Evolutionary conservation across 192 early-diverging fungal species (phyloP).

Genomic region (Backusella tuberculispora): DNA sequence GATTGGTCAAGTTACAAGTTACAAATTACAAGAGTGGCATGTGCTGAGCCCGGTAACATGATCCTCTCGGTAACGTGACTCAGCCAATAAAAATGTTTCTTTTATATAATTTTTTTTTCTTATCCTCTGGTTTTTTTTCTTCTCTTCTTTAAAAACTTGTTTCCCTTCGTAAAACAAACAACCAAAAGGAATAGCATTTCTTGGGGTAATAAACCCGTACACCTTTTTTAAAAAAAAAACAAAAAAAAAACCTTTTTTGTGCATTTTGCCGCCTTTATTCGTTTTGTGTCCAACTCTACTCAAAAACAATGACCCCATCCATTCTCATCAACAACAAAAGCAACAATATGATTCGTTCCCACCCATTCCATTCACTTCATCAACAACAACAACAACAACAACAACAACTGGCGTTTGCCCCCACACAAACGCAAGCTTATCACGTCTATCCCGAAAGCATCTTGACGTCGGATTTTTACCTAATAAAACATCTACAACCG

Average conservation of each 20-base stretch:
- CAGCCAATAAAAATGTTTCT: neutral
- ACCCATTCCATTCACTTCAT: neutral
- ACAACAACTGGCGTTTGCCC: neutral
- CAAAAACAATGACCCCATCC: neutral
- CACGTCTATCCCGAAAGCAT: neutral
- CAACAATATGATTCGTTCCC: neutral
- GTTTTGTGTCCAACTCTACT: neutral
- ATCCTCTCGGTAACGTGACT: neutral
- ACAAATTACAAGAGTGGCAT: neutral
- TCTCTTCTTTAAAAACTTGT: neutral
- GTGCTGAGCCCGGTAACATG: neutral
- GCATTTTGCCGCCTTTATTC: neutral
- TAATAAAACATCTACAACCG: neutral
- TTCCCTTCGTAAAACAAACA: neutral
- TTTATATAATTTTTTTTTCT: neutral
- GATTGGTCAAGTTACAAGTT: neutral
- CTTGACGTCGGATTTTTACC: neutral
- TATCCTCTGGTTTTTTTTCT: neutral
- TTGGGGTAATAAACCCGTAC: neutral
- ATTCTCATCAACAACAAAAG: neutral
- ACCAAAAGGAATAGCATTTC: neutral
- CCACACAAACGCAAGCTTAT: neutral
- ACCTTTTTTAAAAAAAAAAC: neutral
- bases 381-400: neutral
- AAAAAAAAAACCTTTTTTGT: neutral